phyloP scores from a whole-genome alignment of 1,139 yeast genomes.

The Nakaseomyces glabratus region DNA sequence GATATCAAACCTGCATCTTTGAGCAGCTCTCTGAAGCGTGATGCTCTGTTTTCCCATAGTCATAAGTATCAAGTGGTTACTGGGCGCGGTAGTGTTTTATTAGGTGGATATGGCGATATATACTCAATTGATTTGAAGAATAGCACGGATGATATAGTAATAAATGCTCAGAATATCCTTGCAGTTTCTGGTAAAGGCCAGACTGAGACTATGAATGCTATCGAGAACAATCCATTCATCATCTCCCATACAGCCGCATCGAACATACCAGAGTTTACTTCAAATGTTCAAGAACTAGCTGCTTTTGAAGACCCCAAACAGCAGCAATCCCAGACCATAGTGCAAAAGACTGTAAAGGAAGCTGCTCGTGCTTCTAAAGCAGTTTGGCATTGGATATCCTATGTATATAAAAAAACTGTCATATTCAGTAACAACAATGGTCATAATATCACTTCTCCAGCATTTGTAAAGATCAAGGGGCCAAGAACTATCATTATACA shows the following conservation, averaged over 20 bases:
- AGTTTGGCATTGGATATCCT: conserved; percentile 3
- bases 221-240: conserved; percentile 7
- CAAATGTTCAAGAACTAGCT: conserved; percentile 5
- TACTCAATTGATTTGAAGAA: conserved; percentile 25
- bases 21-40: conserved; percentile 10
- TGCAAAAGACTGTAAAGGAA: not conserved
- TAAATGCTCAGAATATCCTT: conserved; percentile 26
- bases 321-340: not conserved
- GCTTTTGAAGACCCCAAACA: too few relatives aligned
- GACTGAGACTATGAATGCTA: conserved; percentile 21
- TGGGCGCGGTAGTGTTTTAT: conserved; percentile 30
- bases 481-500: conserved; percentile 30
- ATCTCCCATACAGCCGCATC: not conserved
- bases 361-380: not conserved
- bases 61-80: conserved; percentile 19
- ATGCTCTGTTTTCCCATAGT: conserved; percentile 10
- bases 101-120: conserved; percentile 28
- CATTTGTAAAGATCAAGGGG: conserved; percentile 20
- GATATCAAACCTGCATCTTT: conserved; percentile 15
- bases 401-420: not conserved
- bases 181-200: conserved; percentile 27
- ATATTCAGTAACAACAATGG: conserved; percentile 4
- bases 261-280: not conserved
- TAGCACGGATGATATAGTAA: conserved; percentile 22
- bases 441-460: conserved; percentile 3